Evolutionary conservation across 2,329 filamentous ascomycete species (phyloP).

Genomic region (Colletotrichum higginsianum): DNA sequence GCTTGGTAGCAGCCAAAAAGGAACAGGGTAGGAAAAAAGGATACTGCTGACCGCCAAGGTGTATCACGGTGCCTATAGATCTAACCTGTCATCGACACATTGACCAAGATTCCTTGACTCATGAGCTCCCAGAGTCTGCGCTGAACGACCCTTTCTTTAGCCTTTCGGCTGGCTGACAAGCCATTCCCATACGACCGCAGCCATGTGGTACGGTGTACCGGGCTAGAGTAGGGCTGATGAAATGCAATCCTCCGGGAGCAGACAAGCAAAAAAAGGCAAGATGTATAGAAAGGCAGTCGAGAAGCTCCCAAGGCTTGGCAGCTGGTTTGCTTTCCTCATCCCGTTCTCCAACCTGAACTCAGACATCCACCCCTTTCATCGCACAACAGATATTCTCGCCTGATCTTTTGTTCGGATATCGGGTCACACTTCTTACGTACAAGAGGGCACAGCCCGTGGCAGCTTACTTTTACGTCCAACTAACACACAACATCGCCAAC

Average conservation of each 20-base stretch:
- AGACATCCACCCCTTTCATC: slow-evolving; percentile 23
- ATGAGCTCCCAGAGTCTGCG: not conserved
- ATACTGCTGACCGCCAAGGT: slow-evolving; percentile 4
- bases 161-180: slow-evolving; percentile 3
- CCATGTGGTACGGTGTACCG: slow-evolving; percentile 13
- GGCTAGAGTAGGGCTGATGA: slow-evolving; percentile 16
- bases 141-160: slow-evolving; percentile 29
- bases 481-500: slow-evolving; percentile 14
- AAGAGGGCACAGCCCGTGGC: slow-evolving; percentile 17
- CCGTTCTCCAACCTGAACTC: slow-evolving; percentile 20
- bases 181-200: slow-evolving; percentile 6
- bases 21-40: not conserved
- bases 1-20: slow-evolving; percentile 8
- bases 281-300: slow-evolving; percentile 9
- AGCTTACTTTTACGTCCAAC: slow-evolving; percentile 14
- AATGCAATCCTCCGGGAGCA: slow-evolving; percentile 4
- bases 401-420: slow-evolving; percentile 20
- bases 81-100: slow-evolving; percentile 4
- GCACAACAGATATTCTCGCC: slow-evolving; percentile 23
- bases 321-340: slow-evolving; percentile 19
- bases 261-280: slow-evolving; percentile 3
- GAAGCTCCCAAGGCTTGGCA: not conserved
- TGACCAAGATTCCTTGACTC: not conserved
- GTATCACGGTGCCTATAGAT: slow-evolving; percentile 1
- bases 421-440: slow-evolving; percentile 4